Percentiles rank a stretch among this genome's conserved stretches.
Evolutionary conservation across 2,329 filamentous ascomycete species (phyloP).

Genomic region (Diplodia corticola): DNA sequence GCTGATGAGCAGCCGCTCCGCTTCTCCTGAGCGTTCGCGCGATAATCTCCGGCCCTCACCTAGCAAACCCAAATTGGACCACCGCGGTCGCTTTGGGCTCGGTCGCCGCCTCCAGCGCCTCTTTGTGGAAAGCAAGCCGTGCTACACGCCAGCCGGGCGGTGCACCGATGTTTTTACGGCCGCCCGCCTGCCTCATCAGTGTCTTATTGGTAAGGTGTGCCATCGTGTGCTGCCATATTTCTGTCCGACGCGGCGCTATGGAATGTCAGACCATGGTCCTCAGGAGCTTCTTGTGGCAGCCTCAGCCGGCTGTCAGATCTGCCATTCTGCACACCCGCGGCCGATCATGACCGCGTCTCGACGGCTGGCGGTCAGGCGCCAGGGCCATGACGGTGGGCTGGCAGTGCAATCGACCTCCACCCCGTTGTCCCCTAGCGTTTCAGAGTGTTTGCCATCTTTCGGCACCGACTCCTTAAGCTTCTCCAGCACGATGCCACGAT

Average conservation of each 20-base stretch:
- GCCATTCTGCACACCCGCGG: not conserved
- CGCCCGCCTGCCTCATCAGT: constrained; percentile 9
- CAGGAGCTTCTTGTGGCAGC: not conserved
- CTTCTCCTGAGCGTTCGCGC: not conserved
- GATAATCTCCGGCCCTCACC: not conserved
- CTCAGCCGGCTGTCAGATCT: not conserved
- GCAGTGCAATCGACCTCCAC: not conserved
- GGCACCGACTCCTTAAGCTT: constrained; percentile 10
- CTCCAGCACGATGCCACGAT: not conserved
- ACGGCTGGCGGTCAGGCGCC: not conserved
- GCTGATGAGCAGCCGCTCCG: not conserved
- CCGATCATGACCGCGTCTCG: constrained; percentile 5
- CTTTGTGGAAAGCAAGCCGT: constrained; percentile 7
- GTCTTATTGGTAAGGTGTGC: constrained; percentile 1
- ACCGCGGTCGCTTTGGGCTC: not conserved
- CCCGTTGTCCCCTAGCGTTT: not conserved
- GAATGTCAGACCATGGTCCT: constrained; percentile 9
- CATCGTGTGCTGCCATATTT: constrained; percentile 10
- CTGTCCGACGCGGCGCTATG: constrained; percentile 8
- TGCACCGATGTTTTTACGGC: constrained; percentile 7
- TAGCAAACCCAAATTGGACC: constrained; percentile 18
- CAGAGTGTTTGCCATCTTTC: not conserved
- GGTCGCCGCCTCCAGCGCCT: not conserved
- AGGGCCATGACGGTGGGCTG: constrained; percentile 9
- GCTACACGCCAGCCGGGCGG: constrained; percentile 14